Evolutionary conservation across 352 stramenopile species (phyloP), one percentile per base, ranked within the genome.

Genomic region (Achlya hypogyna): DNA sequence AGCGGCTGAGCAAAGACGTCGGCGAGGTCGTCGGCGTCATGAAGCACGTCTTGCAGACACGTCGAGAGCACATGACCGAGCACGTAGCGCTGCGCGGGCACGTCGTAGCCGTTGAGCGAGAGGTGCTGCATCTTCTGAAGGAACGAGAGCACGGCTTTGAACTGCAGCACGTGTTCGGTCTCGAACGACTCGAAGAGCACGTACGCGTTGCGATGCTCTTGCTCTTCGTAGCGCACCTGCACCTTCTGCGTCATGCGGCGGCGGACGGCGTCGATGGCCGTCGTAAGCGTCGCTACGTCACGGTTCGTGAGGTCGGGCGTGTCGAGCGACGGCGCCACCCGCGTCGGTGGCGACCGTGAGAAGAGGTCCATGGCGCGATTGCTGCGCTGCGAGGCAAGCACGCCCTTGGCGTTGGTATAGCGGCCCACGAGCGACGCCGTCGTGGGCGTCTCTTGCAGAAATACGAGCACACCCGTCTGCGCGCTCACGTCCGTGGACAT

Each of bases 361-460:
- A 93, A 93, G 12, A 93, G 34, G 65, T 91, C 84, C 51, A 87
- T 81, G 1, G 85, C 85, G 63, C 84, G 88, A 65, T 90, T 84
- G 43, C 51, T 54, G 3, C 43, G 81, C 1, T 88, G 78, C 22
- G 73, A 73, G 34, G 22, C 53, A n/a, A n/a, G n/a, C n/a, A 12
- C 23, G 78, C 49, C 49, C 6, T 56, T 35, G 8, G 25, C 25
- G 31, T 56, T 90, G 12, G 84, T 88, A 56, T 90, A 93, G 22
- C 84, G 78, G 32, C 84, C 84, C 54, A 93, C 74, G 20, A 80
- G 82, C 52, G 89, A 75, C 18, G 6, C 74, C 69, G 73, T 18
- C 14, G 69, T 59, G 5, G 65, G 53, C 18, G 51, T 67, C 31
- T 67, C 60, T 25, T 67, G 60, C 28, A 67, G 51, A 35, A 58